Base-by-base conservation (phyloP, 345 rosid genomes). In the Noccaea caerulescens region DNA sequence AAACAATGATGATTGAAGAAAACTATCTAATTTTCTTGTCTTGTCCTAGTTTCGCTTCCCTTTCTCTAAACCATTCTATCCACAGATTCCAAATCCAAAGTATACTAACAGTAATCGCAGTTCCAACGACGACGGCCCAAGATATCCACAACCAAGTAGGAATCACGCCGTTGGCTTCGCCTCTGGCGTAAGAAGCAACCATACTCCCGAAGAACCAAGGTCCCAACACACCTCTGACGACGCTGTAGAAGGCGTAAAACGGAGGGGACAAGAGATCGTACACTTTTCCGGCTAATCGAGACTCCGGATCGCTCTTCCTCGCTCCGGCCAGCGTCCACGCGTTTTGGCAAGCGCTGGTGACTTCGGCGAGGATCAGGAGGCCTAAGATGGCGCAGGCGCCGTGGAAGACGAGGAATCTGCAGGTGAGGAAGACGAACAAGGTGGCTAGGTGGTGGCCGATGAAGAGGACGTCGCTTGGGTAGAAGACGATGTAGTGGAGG, bases 61-160 rank as follows among this genome's bases (percentile, higher is more conserved):
- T 79, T 67, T 82, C 90, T 72, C 84, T 83, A 71, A 73, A 78
- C 68, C 82, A 84, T 52, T 89, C 84, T 20, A 80, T 68, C 96
- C 99, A 94, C 72, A 91, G 84, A 65, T 88, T 91, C 33, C 79
- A 70, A 69, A 94, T 73, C 97, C 99, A 91, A 72, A 89, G 65
- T 38, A 91, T 85, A 73, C 99, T 91, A 66, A 89, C 86, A 68
- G 68, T 67, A 50, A 89, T 88, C 0, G 97, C 94, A n/a, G 67
- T 65, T 12, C 79, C 77, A 46, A 91, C 88, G 14, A 94, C 97
- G 10, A 75, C 13, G 10, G 86, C 66, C 97, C 99, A 91, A 60
- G 99, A 94, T 67, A 88, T 73, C 96, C 97, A 89, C 50, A 91
- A 61, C 95, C 97, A 94, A 69, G 43, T 86, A 3, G 99, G 95